These are phyloP conservation scores for Talaromyces sp. DNA, from an alignment of 2,329 filamentous ascomycete species.

Conservation along the genomic window DNA sequence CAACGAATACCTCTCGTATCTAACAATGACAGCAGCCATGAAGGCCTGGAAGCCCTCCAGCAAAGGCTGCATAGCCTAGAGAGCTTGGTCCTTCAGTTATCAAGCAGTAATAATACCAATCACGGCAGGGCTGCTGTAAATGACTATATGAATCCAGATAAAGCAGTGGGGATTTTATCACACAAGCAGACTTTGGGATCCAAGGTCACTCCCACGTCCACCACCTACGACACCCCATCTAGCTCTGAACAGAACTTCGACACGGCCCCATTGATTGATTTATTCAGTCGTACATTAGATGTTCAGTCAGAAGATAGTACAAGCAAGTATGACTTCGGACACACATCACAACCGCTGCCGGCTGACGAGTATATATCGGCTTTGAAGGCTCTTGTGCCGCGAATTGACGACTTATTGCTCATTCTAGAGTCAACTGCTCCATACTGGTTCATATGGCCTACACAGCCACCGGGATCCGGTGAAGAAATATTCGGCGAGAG, in stretches of 20 bases:
- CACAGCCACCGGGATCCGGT: background rate
- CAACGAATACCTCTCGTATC: background rate
- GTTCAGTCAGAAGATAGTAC: background rate
- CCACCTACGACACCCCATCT: background rate
- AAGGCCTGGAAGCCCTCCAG: background rate
- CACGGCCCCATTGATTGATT: background rate
- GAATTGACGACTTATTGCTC: background rate
- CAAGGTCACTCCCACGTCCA: background rate
- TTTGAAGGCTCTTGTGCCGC: background rate
- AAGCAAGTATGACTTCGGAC: background rate
- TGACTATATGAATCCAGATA: background rate
- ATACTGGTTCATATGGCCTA: background rate
- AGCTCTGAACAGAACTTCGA: background rate
- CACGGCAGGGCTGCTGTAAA: background rate
- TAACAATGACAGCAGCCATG: background rate
- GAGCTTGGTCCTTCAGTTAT: background rate
- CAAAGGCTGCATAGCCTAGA: background rate
- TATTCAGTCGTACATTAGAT: background rate
- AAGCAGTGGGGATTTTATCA: background rate
- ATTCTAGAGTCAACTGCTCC: background rate
- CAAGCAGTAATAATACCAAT: background rate
- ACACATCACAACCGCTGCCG: background rate
- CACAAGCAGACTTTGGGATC: background rate
- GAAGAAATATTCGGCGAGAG: background rate
- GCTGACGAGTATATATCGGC: background rate